Base-by-base conservation (phyloP, 305 asterid species). In the Solanum hybrid region DNA sequence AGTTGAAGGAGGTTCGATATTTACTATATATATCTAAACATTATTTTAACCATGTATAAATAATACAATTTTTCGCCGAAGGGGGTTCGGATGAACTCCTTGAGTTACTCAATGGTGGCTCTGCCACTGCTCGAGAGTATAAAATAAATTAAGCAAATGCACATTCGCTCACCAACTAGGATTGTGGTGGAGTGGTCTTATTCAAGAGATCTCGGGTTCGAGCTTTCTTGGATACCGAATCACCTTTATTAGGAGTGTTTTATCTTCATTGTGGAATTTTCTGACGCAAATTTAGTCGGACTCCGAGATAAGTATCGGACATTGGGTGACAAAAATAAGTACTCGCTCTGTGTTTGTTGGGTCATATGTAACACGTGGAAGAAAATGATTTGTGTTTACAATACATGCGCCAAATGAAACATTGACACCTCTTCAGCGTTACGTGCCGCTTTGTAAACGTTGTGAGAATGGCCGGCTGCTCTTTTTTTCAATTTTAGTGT, bases 211-310 rank as follows among this genome's bases (percentile, higher is more conserved):
- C 0, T 51, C 10, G 9, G 10, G 0, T 51, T 51, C 1, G 9
- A 51, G n/a, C 1, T 51, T 51, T 2, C 9, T 15, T 51, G 22
- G 4, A 0, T 51, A 51, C 0, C 0, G 7, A 5, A 0, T 51
- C 1, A 0, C 9, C 2, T 51, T 51, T 51, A 51, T 51, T 51
- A 51, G 0, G 0, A 15, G n/a, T 51, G n/a, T 51, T 15, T 51
- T 51, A 6, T 0, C 0, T 6, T 51, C 1, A 15, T 0, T 51
- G 4, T 51, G 22, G 0, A 0, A 51, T 17, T 51, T 51, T 51
- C 3, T 51, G 4, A 0, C 4, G 1, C 9, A 0, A 0, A 51
- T 51, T 51, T 51, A 51, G 3, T 51, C 9, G n/a, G 64, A 51
- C n/a, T 51, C 22, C 3, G 3, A 51, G 9, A 11, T 15, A 6